A percentile compares a stretch with the other conserved stretches of the same genome.
Conservation (phyloP, 164 flowering plant species). For the Berberis thunbergii region DNA sequence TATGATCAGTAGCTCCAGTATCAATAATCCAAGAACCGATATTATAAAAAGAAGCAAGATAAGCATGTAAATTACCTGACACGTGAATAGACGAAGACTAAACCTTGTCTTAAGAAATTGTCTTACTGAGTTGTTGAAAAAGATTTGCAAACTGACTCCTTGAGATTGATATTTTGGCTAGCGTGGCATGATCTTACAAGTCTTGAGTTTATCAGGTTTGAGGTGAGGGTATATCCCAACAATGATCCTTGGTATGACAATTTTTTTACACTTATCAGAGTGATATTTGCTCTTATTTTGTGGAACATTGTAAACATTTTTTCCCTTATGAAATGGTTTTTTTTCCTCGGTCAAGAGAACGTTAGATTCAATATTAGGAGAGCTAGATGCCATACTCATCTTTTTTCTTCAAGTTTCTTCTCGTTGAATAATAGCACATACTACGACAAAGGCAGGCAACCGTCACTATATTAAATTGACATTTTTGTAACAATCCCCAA, state of each 20-base stretch:
- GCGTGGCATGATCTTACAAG: neutral
- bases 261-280: neutral
- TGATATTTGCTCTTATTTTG: no score
- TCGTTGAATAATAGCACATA: slow-evolving; percentile 9
- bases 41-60: neutral
- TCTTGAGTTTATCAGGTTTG: neutral
- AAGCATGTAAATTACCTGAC: neutral
- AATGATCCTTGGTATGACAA: neutral
- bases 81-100: neutral
- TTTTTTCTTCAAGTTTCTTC: slow-evolving; percentile 5
- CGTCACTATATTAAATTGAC: no score
- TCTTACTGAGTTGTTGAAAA: neutral
- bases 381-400: neutral
- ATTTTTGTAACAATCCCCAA: no score
- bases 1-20: neutral
- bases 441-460: slow-evolving; percentile 4
- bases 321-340: neutral
- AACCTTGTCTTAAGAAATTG: neutral
- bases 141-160: neutral
- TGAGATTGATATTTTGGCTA: neutral
- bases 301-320: no score
- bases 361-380: neutral
- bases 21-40: neutral
- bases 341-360: neutral
- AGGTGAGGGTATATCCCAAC: neutral